Evolutionary conservation across 768 basidiomycete species (phyloP).

Genomic region (Obba rivulosa): DNA sequence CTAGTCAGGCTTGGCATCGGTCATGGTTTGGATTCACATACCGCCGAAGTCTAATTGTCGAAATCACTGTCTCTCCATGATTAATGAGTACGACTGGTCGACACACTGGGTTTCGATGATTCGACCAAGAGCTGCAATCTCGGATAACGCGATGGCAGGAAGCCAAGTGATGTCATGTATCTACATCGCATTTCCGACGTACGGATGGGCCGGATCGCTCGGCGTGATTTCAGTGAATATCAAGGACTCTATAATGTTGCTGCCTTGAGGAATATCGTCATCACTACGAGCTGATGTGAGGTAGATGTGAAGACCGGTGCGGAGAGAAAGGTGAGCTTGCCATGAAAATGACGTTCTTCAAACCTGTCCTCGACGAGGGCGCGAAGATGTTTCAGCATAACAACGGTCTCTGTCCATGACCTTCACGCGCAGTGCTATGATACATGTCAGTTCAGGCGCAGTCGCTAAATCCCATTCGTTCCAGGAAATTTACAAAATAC

Average conservation of each 20-base stretch:
- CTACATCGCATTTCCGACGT: conserved; percentile 17
- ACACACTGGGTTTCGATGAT: conserved; percentile 60
- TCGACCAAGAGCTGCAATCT: conserved; percentile 22
- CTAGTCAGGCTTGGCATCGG: conserved; percentile 38
- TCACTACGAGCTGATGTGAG: conserved; percentile 21
- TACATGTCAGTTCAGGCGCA: conserved; percentile 37
- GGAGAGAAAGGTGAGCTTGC: conserved; percentile 3
- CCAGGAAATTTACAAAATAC: too few relatives aligned
- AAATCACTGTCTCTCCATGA: conserved; percentile 40
- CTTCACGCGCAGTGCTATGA: conserved; percentile 38
- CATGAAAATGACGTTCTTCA: conserved; percentile 85
- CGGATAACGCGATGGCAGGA: conserved; percentile 8
- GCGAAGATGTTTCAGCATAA: conserved; percentile 39
- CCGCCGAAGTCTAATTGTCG: conserved; percentile 38
- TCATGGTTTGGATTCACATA: conserved; percentile 44
- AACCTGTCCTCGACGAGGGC: conserved; percentile 67
- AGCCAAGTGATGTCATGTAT: conserved; percentile 14
- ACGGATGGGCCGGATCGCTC: conserved; percentile 6
- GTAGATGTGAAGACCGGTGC: conserved; percentile 1
- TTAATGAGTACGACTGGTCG: conserved; percentile 39
- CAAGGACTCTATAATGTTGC: conserved; percentile 11
- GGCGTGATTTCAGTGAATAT: conserved; percentile 11
- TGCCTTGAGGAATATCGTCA: conserved; percentile 12
- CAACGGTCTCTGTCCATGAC: conserved; percentile 33
- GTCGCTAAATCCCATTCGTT: too few relatives aligned